Evolutionary conservation across 768 basidiomycete genomes (phyloP), one percentile per base, ranked within the genome.

Genomic region (Trametes villosa): DNA sequence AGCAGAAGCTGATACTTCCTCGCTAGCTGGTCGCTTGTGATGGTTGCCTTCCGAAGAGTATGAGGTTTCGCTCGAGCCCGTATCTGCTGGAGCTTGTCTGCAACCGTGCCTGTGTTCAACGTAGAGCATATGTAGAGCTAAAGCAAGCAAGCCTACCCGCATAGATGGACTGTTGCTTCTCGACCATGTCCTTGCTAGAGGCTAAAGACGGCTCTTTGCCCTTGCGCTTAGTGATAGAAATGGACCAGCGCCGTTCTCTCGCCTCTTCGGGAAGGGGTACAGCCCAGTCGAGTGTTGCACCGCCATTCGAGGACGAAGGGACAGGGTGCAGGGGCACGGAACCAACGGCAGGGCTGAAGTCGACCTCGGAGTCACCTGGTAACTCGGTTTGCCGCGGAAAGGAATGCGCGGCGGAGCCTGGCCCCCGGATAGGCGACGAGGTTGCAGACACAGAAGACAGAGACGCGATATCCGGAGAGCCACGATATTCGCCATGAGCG

Each of bases 271-370:
- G 71, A 15, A 72, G 71, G 29, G 78, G 70, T n/a, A 81, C 79
- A n/a, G 83, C 80, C 91, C 91, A 92, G 67, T 92, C 91, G 34
- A 92, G 74, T 1, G 88, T 88, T 27, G 77, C 75, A 6, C 90
- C 91, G 57, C 87, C 85, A 68, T 91, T 83, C 7, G 80, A 78
- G 9, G 89, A 91, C 7, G 82, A 74, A 0, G 90, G 90, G 9
- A 92, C 82, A 13, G 91, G 91, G 67, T 91, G 88, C 3, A 69
- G 66, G 33, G 77, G 76, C 12, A 68, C 71, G 30, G 74, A 65
- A 20, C 81, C 80, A 8, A 83, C 83, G 0, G 86, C 85, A 24
- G 89, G 88, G 65, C 87, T 84, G 68, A 89, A 91, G 69, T 91
- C 89, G 26, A 90, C 77, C 42, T 89, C 88, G 2, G 75, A 74